Evolutionary conservation across 495 filamentous ascomycete species (phyloP).

Genomic region (Aspergillus hancockii): DNA sequence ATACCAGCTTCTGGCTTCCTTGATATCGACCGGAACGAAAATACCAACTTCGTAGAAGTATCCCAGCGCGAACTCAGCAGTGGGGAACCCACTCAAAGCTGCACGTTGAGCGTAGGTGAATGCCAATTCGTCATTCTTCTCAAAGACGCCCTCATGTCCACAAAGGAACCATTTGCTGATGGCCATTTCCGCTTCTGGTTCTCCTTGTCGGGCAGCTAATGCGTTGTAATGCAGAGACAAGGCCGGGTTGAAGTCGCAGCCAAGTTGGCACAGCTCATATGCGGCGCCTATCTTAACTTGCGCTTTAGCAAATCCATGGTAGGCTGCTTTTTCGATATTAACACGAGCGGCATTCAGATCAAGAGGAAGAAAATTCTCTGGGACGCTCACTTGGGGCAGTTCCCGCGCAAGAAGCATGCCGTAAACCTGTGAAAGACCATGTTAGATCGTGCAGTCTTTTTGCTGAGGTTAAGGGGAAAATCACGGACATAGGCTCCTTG

Average conservation of each 20-base stretch:
- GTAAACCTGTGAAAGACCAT: constrained; percentile 57
- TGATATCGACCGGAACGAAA: constrained; percentile 75
- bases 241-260: constrained; percentile 92
- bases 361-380: constrained; percentile 69
- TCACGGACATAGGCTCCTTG: constrained; percentile 83
- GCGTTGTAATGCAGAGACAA: constrained; percentile 95
- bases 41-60: constrained; percentile 98
- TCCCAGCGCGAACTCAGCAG: constrained; percentile 94
- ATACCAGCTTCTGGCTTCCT: constrained; percentile 88
- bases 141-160: constrained; percentile 85
- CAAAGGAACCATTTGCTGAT: constrained; percentile 99
- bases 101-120: constrained; percentile 89
- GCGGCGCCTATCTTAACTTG: constrained; percentile 97
- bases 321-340: constrained; percentile 96
- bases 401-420: constrained; percentile 93
- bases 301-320: constrained; percentile 93
- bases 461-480: not conserved
- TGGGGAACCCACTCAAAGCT: constrained; percentile 75
- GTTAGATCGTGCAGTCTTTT: constrained; percentile 13
- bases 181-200: constrained; percentile 90
- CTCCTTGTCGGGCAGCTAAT: constrained; percentile 83
- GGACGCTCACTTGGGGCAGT: constrained; percentile 81
- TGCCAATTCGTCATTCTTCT: constrained; percentile 92
- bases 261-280: constrained; percentile 89
- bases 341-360: constrained; percentile 74